phyloP scores from a whole-genome alignment of 305 asterid genomes.

The Plantago coronopus region DNA sequence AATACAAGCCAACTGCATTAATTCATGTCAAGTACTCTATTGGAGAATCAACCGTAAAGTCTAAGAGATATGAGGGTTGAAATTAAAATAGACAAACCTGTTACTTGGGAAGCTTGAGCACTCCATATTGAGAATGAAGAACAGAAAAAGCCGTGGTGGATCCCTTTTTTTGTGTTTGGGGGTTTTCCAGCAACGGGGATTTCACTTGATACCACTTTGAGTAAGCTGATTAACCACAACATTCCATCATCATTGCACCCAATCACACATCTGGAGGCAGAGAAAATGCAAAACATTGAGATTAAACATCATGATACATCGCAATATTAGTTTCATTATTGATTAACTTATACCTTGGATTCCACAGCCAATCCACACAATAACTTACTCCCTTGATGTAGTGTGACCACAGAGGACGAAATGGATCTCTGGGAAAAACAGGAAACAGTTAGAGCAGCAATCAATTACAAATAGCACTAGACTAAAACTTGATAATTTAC shows the following conservation, averaged over 20 bases:
- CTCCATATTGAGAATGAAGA: constrained; percentile 72
- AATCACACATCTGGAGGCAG: constrained; percentile 54
- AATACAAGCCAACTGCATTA: too few relatives aligned
- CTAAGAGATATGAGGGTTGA: neutral
- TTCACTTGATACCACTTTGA: constrained; percentile 49
- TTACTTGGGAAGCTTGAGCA: constrained; percentile 57
- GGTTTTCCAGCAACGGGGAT: constrained; percentile 56
- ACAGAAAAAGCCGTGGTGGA: constrained; percentile 48
- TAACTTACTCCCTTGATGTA: constrained; percentile 46
- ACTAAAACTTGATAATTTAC: neutral
- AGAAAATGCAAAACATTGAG: constrained; percentile 23
- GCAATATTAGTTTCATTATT: constrained; percentile 12
- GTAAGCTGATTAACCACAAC: constrained; percentile 60
- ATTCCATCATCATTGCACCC: constrained; percentile 76
- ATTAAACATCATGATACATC: constrained; percentile 11
- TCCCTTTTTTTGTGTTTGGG: constrained; percentile 46
- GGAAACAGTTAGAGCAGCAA: constrained; percentile 22
- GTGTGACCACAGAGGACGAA: constrained; percentile 73
- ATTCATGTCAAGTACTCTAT: too few relatives aligned
- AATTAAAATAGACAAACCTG: constrained; percentile 45
- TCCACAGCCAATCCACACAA: constrained; percentile 73
- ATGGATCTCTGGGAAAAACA: constrained; percentile 72
- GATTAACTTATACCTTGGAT: constrained; percentile 60
- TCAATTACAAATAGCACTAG: constrained; percentile 13
- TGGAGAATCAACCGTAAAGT: too few relatives aligned